Conservation (phyloP, 139 green algal species). For the Mychonastes homosphaera region DNA sequence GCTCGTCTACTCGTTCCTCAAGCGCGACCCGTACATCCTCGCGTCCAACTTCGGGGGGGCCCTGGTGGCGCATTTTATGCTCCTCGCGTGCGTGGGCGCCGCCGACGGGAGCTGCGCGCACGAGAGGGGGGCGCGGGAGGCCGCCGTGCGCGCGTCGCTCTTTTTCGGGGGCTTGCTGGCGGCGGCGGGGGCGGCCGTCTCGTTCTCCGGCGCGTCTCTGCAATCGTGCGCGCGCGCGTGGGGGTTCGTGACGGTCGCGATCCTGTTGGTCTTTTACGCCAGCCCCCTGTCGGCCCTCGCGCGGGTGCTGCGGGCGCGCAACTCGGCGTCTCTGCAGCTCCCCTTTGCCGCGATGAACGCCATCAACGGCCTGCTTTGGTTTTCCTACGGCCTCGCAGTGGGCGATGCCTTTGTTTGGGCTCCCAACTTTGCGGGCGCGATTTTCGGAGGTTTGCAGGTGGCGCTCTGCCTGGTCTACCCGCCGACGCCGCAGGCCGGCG, state of each 20-base stretch:
- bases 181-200: too few species aligned
- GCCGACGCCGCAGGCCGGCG: too few species aligned
- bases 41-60: slow-evolving; percentile 13
- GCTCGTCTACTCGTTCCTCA: slow-evolving; percentile 21
- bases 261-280: slow-evolving; percentile 19
- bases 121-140: too few species aligned
- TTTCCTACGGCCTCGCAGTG: not conserved
- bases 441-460: slow-evolving; percentile 16
- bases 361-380: slow-evolving; percentile 14
- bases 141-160: too few species aligned
- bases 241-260: slow-evolving; percentile 7
- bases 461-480: slow-evolving; percentile 13
- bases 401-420: slow-evolving; percentile 15
- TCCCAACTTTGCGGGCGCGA: slow-evolving; percentile 10
- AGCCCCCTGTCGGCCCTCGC: slow-evolving; percentile 11
- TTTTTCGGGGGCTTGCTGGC: too few species aligned
- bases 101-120: slow-evolving; percentile 21
- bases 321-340: slow-evolving; percentile 11
- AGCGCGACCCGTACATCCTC: slow-evolving; percentile 10
- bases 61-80: slow-evolving; percentile 8
- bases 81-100: slow-evolving; percentile 13
- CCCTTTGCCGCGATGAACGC: slow-evolving; percentile 11
- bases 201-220: too few species aligned
- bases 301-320: slow-evolving; percentile 8
- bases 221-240: too few species aligned